phyloP scores from a whole-genome alignment of 164 flowering plant species.

The Vitis riparia region DNA sequence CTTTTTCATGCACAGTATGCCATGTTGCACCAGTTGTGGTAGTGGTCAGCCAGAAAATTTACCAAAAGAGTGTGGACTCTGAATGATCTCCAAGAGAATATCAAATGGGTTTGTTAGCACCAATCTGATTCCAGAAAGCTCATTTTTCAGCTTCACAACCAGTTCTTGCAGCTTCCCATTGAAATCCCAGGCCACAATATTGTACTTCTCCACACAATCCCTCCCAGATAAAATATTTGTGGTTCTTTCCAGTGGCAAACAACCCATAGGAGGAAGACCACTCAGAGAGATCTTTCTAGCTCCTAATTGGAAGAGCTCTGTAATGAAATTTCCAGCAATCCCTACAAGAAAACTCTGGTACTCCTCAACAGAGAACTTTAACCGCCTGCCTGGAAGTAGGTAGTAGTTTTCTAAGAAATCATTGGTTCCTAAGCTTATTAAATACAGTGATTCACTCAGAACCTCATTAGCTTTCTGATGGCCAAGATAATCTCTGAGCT shows the following conservation, averaged over 20 bases:
- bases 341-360: slow-evolving; percentile 40
- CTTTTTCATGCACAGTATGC: background rate
- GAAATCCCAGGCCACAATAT: slow-evolving; percentile 38
- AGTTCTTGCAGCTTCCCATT: slow-evolving; percentile 32
- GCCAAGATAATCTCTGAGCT: slow-evolving; percentile 41
- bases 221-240: slow-evolving; percentile 25
- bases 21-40: background rate
- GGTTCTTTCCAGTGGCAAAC: slow-evolving; percentile 63
- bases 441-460: slow-evolving; percentile 45
- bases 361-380: slow-evolving; percentile 28
- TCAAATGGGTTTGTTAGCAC: slow-evolving; percentile 35
- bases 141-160: slow-evolving; percentile 26
- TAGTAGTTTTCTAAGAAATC: slow-evolving; percentile 71
- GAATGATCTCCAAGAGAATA: slow-evolving; percentile 33
- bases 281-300: slow-evolving; percentile 47
- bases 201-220: slow-evolving; percentile 45
- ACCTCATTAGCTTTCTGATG: slow-evolving; percentile 28
- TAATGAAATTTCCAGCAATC: slow-evolving; percentile 37
- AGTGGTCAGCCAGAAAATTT: slow-evolving; percentile 11
- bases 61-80: slow-evolving; percentile 41
- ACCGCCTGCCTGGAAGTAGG: slow-evolving; percentile 20
- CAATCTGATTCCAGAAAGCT: slow-evolving; percentile 36
- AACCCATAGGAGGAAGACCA: slow-evolving; percentile 79
- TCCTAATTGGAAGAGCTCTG: slow-evolving; percentile 38
- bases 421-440: slow-evolving; percentile 70